phyloP scores from a whole-genome alignment of 768 basidiomycete species.

The Sarcodon sp. region DNA sequence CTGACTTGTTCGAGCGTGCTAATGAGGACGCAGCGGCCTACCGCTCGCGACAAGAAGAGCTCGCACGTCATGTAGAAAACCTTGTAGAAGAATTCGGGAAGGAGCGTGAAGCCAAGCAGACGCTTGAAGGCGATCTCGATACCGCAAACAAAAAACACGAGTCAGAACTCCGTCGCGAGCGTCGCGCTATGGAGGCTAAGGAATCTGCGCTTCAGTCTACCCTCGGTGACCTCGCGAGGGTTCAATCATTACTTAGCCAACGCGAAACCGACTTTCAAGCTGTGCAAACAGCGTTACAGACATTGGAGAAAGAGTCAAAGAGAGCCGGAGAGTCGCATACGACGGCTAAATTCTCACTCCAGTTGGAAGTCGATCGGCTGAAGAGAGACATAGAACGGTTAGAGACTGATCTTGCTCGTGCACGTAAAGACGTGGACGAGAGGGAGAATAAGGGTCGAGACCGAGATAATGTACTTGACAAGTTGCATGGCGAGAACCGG shows the following conservation, averaged over 20 bases:
- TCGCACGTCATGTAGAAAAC: conserved; percentile 62
- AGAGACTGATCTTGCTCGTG: conserved; percentile 66
- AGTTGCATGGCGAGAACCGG: conserved; percentile 65
- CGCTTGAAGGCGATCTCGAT: conserved; percentile 38
- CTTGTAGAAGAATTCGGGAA: conserved; percentile 48
- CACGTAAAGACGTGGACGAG: conserved; percentile 55
- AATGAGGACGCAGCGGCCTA: conserved; percentile 54
- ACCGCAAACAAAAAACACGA: conserved; percentile 51
- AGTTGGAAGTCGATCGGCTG: conserved; percentile 80
- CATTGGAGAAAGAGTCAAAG: conserved; percentile 65
- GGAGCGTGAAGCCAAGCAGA: conserved; percentile 45
- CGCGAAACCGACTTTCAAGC: conserved; percentile 66
- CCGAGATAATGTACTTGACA: conserved; percentile 62
- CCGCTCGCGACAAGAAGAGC: conserved; percentile 62
- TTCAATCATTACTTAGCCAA: conserved; percentile 49
- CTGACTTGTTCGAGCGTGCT: conserved; percentile 51
- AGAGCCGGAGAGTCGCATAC: conserved; percentile 76
- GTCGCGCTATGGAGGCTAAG: conserved; percentile 55
- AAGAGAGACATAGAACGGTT: conserved; percentile 73
- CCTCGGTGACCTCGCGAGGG: conserved; percentile 47
- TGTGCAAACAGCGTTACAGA: conserved; percentile 60
- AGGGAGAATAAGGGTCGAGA: conserved; percentile 55
- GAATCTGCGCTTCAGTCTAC: conserved; percentile 55
- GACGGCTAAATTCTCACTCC: conserved; percentile 72
- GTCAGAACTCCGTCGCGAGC: conserved; percentile 42